A percentile compares a stretch with the other conserved stretches of the same genome.
Conservation (phyloP, 805 yeast genomes). For the Yamadazyma takamatsuzukensis region DNA sequence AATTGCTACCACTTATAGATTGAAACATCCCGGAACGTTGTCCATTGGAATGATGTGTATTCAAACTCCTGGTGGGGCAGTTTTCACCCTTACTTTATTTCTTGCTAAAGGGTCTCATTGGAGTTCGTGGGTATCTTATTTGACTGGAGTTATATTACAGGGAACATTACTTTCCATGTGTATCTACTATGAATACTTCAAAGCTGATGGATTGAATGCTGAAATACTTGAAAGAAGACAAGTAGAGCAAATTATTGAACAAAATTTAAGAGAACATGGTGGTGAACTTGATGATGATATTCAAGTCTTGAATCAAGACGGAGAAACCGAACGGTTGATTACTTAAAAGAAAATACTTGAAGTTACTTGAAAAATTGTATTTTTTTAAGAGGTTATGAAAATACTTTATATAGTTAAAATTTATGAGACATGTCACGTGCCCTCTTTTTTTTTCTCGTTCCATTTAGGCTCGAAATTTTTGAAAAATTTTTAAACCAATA, state of each 20-base stretch:
- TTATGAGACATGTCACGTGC: neutral
- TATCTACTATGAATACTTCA: constrained; percentile 41
- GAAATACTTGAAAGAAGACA: constrained; percentile 21
- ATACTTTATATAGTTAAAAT: too few species aligned
- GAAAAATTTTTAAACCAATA: constrained; percentile 8
- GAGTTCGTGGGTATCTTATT: constrained; percentile 83
- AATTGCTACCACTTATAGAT: constrained; percentile 59
- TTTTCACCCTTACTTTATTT: constrained; percentile 73
- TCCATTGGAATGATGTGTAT: constrained; percentile 78
- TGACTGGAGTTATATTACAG: constrained; percentile 69
- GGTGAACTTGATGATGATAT: neutral
- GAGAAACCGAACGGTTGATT: too few species aligned
- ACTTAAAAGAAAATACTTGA: too few species aligned
- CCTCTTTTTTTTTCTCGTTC: neutral
- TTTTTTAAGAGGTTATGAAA: too few species aligned
- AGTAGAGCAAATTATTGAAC: constrained; percentile 26
- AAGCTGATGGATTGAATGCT: constrained; percentile 14
- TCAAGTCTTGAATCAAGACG: too few species aligned
- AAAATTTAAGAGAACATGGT: constrained; percentile 21
- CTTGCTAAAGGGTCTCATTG: constrained; percentile 73
- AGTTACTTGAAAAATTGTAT: too few species aligned
- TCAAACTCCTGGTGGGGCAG: constrained; percentile 86
- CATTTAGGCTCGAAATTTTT: neutral
- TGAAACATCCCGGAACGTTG: constrained; percentile 77
- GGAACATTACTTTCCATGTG: constrained; percentile 61